Evolutionary conservation across 768 basidiomycete species (phyloP), one percentile per base, ranked within the genome.

Genomic region (Antrodiella citrinella): DNA sequence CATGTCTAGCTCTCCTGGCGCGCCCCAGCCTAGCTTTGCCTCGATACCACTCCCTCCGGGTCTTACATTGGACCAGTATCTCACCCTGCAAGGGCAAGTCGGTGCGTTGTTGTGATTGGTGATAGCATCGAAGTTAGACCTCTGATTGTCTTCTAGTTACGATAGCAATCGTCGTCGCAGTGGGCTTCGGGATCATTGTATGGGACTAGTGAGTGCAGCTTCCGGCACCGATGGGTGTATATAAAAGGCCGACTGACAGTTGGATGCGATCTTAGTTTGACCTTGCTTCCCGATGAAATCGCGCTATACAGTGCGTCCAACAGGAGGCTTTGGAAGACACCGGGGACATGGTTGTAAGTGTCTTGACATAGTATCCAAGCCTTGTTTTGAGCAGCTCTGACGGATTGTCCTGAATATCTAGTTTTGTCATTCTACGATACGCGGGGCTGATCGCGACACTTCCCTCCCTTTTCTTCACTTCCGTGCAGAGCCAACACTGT

Each of bases 401-500:
- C 15, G 30, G 7, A 7, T 7, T 15, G 15, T 35, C 15, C 30
- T 2, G 13, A n/a, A 15, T 15, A n/a, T 4, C 21, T 38, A 53
- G 52, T 22, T 53, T 53, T 40, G 26, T 53, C 24, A 13, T 53
- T 3, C 35, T 53, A 12, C 52, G 48, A 10, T 53, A 53, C 43
- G 44, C 52, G 18, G 52, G 26, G 11, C 11, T 53, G n/a, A 25
- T 53, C 21, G 52, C 52, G 19, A 53, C 52, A 13, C 43, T 53
- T 40, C 48, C 52, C 12, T 44, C 52, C 4, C 12, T 53, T 1
- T 53, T 48, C 42, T 53, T 53, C n/a, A 53, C 48, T 2, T 53
- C 48, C n/a, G 48, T 53, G 12, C 52, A 61, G 45, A 62, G 59
- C 26, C 51, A 56, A 7, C 57, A 64, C 42, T 70, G 68, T 48